Evolutionary conservation across 495 filamentous ascomycete species (phyloP).

Genomic region (Penicillium flavigenum): DNA sequence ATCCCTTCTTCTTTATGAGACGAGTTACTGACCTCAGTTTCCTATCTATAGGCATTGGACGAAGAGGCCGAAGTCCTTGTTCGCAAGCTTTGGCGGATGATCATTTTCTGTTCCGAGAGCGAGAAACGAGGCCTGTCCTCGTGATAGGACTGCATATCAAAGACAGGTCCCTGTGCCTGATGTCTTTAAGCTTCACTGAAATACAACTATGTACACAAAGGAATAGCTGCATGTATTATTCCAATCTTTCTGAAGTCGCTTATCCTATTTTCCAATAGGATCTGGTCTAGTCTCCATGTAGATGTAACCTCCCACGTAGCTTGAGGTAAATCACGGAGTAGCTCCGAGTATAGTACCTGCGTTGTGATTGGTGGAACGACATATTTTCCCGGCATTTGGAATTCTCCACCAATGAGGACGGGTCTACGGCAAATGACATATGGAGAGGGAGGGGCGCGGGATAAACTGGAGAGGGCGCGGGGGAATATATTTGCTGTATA

Average conservation of each 20-base stretch:
- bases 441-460: slow-evolving; percentile 20
- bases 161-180: neutral
- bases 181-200: neutral
- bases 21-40: slow-evolving; percentile 33
- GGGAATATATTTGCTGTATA: slow-evolving; percentile 29
- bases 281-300: neutral
- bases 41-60: slow-evolving; percentile 67
- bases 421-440: slow-evolving; percentile 1
- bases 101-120: slow-evolving; percentile 96
- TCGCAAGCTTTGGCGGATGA: slow-evolving; percentile 96
- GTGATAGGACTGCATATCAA: slow-evolving; percentile 28
- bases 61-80: slow-evolving; percentile 94
- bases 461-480: slow-evolving; percentile 24
- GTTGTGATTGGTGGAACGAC: slow-evolving; percentile 34
- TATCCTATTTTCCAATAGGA: neutral
- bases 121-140: slow-evolving; percentile 86
- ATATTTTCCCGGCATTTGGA: slow-evolving; percentile 18
- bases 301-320: neutral
- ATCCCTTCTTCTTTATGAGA: slow-evolving; percentile 8
- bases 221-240: neutral
- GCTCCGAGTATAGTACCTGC: slow-evolving; percentile 22
- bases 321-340: slow-evolving; percentile 24
- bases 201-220: neutral
- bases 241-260: neutral
- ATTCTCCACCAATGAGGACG: slow-evolving; percentile 36